A percentile compares a stretch with the other conserved stretches of the same genome.
phyloP scores from a whole-genome alignment of 2,329 filamentous ascomycete genomes.

The Sporothrix curviconia region DNA sequence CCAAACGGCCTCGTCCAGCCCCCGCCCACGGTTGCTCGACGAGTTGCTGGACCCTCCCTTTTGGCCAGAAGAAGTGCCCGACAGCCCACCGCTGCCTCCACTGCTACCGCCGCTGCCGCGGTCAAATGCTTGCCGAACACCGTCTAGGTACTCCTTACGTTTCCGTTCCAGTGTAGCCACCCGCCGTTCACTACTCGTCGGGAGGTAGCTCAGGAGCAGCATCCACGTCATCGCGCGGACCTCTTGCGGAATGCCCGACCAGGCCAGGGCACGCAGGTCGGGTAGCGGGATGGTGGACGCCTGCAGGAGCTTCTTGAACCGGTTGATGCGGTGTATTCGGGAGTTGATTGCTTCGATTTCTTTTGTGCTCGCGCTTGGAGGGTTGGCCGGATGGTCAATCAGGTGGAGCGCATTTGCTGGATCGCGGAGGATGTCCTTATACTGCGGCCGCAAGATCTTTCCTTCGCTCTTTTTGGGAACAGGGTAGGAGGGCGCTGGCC shows the following conservation, averaged over 20 bases:
- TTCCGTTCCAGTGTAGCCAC: conserved; percentile 88
- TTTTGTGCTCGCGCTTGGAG: conserved; percentile 68
- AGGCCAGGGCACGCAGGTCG: conserved; percentile 78
- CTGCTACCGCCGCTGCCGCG: conserved; percentile 45
- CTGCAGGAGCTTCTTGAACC: conserved; percentile 94
- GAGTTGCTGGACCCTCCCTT: neutral
- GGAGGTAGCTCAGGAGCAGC: conserved; percentile 86
- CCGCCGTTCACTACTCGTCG: conserved; percentile 89
- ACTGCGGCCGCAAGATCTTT: conserved; percentile 93
- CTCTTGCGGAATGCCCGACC: conserved; percentile 91
- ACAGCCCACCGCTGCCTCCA: conserved; percentile 1
- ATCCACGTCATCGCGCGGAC: conserved; percentile 99
- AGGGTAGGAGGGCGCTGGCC: conserved; percentile 75
- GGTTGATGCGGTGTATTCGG: conserved; percentile 89
- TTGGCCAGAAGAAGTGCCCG: neutral
- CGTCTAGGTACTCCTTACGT: conserved; percentile 92
- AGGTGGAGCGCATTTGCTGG: conserved; percentile 93
- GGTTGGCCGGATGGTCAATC: conserved; percentile 76
- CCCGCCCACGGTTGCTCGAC: conserved; percentile 22
- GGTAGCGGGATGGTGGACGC: conserved; percentile 79
- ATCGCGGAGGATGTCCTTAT: conserved; percentile 86
- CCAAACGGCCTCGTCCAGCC: conserved; percentile 93
- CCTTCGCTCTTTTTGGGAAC: conserved; percentile 83
- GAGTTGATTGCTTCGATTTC: conserved; percentile 81
- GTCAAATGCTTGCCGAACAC: conserved; percentile 68